Percentiles rank a stretch among this genome's conserved stretches.
Evolutionary conservation across 805 yeast species (phyloP).

Genomic region (Candida palmyrensis): DNA sequence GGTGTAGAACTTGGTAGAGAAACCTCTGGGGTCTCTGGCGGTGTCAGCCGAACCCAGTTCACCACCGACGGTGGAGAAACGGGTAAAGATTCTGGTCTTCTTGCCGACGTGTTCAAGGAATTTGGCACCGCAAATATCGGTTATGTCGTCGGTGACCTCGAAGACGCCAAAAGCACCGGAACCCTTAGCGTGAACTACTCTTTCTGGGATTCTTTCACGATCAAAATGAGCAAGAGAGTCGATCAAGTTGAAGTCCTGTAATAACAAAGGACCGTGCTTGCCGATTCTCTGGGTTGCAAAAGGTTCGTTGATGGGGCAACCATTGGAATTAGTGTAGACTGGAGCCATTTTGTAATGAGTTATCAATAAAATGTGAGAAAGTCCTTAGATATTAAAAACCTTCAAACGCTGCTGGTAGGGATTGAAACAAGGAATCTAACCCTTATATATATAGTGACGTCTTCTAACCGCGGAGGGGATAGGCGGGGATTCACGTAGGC

Average conservation of each 20-base stretch:
- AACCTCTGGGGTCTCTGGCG: slow-evolving; percentile 86
- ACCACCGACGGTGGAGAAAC: slow-evolving; percentile 88
- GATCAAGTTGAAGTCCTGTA: slow-evolving; percentile 77
- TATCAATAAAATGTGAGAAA: slow-evolving; percentile 1
- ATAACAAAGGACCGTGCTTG: slow-evolving; percentile 68
- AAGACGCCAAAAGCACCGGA: slow-evolving; percentile 87
- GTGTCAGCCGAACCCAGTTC: slow-evolving; percentile 79
- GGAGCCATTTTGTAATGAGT: slow-evolving; percentile 40
- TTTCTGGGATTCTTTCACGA: slow-evolving; percentile 85
- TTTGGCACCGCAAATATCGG: slow-evolving; percentile 64
- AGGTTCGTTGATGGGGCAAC: slow-evolving; percentile 72
- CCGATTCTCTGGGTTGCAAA: slow-evolving; percentile 75
- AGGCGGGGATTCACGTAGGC: too few relatives aligned
- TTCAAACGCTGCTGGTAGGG: too few relatives aligned
- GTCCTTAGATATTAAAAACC: too few relatives aligned
- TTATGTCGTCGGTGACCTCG: slow-evolving; percentile 81
- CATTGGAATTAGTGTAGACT: slow-evolving; percentile 62
- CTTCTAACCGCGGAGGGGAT: too few relatives aligned
- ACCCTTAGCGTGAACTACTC: slow-evolving; percentile 93
- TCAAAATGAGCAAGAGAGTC: slow-evolving; percentile 85
- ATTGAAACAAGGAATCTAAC: too few relatives aligned
- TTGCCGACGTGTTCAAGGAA: slow-evolving; percentile 75
- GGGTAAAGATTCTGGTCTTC: slow-evolving; percentile 64
- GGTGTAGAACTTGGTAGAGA: slow-evolving; percentile 73
- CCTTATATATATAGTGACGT: too few relatives aligned